These are phyloP conservation scores for Persicaria tinctoria DNA, from an alignment of 148 eudicot genomes.

Conservation along the genomic window DNA sequence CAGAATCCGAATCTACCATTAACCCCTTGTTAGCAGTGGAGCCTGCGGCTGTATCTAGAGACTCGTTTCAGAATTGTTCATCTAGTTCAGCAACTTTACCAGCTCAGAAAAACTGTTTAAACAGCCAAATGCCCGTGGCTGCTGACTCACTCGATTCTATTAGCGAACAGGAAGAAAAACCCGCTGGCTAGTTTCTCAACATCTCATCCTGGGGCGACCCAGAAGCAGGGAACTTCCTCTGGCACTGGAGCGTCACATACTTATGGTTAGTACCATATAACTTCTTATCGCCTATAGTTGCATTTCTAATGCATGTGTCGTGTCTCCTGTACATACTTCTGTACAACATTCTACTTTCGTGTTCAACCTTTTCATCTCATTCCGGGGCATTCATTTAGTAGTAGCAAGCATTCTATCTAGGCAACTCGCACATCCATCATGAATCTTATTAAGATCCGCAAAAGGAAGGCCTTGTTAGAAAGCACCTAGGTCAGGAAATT, in stretches of 20 bases:
- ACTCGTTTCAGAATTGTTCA: not conserved
- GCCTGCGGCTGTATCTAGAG: not conserved
- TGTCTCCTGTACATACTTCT: not conserved
- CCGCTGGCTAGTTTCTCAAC: no score
- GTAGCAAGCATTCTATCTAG: not conserved
- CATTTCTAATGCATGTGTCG: not conserved
- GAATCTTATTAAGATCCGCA: no score
- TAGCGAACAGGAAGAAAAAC: no score
- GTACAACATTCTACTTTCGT: not conserved
- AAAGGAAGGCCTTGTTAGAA: no score
- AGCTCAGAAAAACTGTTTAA: no score
- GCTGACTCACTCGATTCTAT: no score
- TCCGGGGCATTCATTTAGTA: not conserved
- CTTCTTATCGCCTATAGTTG: not conserved
- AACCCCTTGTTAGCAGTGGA: not conserved
- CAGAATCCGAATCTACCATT: slow-evolving; percentile 15
- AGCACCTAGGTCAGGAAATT: no score
- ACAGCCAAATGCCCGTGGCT: no score
- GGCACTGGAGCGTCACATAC: not conserved
- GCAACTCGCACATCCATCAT: not conserved
- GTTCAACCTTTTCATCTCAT: not conserved
- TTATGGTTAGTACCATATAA: not conserved
- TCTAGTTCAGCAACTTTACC: no score
- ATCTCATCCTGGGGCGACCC: no score
- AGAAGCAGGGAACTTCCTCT: not conserved